Evolutionary conservation across 331 rosid genomes (phyloP).

Genomic region (Ulmus americana): DNA sequence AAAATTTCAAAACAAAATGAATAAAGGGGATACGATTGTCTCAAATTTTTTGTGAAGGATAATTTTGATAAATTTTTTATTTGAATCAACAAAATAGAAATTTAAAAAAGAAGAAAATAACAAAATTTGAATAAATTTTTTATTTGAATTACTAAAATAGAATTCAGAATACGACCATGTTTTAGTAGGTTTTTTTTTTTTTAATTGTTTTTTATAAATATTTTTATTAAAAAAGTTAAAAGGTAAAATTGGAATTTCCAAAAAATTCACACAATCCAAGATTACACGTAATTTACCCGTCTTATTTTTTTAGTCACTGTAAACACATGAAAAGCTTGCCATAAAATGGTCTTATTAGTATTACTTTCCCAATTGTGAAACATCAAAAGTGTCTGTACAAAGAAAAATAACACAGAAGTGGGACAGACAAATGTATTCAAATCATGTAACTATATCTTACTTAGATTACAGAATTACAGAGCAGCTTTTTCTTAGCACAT

Average conservation of each 20-base stretch:
- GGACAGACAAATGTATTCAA: not conserved
- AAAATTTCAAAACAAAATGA: too few species aligned
- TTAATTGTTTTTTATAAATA: too few species aligned
- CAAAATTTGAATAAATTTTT: too few species aligned
- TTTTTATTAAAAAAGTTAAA: not conserved
- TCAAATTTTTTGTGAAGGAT: too few species aligned
- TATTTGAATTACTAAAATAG: too few species aligned
- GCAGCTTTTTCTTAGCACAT: conserved; percentile 7
- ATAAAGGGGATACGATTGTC: too few species aligned
- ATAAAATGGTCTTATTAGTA: not conserved
- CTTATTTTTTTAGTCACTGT: not conserved
- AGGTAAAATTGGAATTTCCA: not conserved
- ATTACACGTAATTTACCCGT: not conserved
- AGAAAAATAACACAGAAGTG: not conserved
- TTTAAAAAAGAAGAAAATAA: too few species aligned
- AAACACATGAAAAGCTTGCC: not conserved
- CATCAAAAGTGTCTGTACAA: not conserved
- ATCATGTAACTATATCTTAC: not conserved
- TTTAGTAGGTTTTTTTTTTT: too few species aligned
- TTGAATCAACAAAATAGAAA: too few species aligned
- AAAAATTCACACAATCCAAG: not conserved
- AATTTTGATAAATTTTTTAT: too few species aligned
- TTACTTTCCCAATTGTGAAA: not conserved
- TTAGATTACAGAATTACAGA: conserved; percentile 4
- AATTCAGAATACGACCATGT: too few species aligned